Base-by-base conservation (phyloP, 169 alveolate species). In the Eimeria sp. region DNA sequence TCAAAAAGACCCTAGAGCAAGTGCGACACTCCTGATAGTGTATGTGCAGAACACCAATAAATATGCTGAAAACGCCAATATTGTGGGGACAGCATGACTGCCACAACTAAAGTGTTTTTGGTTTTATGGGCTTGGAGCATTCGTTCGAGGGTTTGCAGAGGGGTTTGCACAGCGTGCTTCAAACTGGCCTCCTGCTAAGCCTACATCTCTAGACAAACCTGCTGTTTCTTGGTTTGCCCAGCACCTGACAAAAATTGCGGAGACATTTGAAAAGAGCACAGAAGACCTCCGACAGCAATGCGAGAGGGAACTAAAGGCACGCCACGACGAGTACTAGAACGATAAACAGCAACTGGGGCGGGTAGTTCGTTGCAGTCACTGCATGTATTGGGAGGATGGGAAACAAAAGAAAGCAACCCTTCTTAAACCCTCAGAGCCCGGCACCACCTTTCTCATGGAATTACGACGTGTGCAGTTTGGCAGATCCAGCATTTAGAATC, bases 201-300 rank as follows among this genome's bases (percentile, higher is more conserved):
- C 75, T 65, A 3, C n/a, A 70, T 70, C 49, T 7, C 49, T 49
- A 70, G 78, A 45, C 14, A 13, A 30, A 49, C 7, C 18, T n/a
- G 45, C 45, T 43, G 43, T 22, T 75, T 75, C 61, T 13, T 45
- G 63, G 6, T 11, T 70, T n/a, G 34, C 40, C 18, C 70, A 93
- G 96, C 96, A 95, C 89, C 86, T 95, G 70, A 65, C 10, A 30
- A 95, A 95, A 91, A 87, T 95, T 22, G 54, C 89, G 47, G 96
- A 95, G 70, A 58, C 90, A 27, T 95, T 95, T 80, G 75, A 97
- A 76, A 97, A 95, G 43, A 89, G 95, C 78, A 95, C 97, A 54
- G 97, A 95, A 75, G 89, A 95, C 34, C 91, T 98, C 87, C 97
- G 97, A 87, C 82, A 87, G 45, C 98, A 93, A 72, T 93, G 73